Conservation (phyloP, 352 stramenopile genomes). For the Phytophthora aleatoria region DNA sequence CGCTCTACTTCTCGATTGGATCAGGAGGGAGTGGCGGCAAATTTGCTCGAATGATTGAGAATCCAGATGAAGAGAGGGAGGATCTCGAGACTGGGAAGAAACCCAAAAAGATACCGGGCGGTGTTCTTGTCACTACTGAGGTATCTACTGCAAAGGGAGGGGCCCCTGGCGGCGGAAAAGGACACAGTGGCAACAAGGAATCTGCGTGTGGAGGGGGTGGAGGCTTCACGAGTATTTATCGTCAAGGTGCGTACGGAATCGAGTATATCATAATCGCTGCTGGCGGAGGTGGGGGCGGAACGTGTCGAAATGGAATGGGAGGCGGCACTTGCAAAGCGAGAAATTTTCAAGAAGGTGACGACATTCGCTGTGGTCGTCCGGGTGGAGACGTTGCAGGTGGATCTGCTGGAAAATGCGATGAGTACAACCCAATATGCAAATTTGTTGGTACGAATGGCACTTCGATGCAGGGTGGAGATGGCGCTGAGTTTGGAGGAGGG, state of each 20-base stretch:
- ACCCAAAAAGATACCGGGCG: constrained; percentile 24
- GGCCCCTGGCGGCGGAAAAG: constrained; percentile 53
- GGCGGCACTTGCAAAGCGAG: constrained; percentile 36
- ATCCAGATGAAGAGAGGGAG: constrained; percentile 19
- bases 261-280: constrained; percentile 73
- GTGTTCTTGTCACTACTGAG: constrained; percentile 43
- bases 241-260: constrained; percentile 63
- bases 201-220: constrained; percentile 68
- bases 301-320: constrained; percentile 62
- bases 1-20: constrained; percentile 63
- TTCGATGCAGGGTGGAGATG: constrained; percentile 66
- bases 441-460: constrained; percentile 57
- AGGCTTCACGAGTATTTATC: constrained; percentile 74
- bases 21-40: constrained; percentile 49
- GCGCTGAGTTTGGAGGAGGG: constrained; percentile 74
- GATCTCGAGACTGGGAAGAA: constrained; percentile 18
- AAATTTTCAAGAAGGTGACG: constrained; percentile 42
- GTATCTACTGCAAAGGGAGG: constrained; percentile 53
- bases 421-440: constrained; percentile 63
- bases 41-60: constrained; percentile 50
- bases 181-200: constrained; percentile 75
- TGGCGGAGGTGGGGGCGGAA: constrained; percentile 70
- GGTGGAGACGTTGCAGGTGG: constrained; percentile 50
- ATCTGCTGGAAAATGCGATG: constrained; percentile 54
- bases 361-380: constrained; percentile 54